phyloP scores from a whole-genome alignment of 305 asterid species.

The Solanum hybrid region DNA sequence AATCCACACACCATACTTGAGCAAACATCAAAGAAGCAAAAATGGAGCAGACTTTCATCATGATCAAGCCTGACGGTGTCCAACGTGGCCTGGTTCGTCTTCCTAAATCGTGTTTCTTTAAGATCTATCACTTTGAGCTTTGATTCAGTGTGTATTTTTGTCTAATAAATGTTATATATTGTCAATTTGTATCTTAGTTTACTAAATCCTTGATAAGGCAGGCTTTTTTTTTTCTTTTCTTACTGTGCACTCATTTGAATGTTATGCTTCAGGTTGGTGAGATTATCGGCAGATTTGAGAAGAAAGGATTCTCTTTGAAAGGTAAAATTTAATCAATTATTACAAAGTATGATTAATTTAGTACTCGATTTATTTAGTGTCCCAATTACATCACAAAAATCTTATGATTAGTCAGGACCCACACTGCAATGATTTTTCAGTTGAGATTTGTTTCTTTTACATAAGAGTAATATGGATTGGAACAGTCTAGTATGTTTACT shows the following conservation, averaged over 20 bases:
- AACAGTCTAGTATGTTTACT: not conserved
- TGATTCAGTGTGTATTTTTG: not conserved
- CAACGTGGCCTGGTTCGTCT: conserved; percentile 68
- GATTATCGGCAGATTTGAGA: conserved; percentile 64
- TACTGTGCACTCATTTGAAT: not conserved
- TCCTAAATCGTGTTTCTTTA: not conserved
- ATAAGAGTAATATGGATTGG: not conserved
- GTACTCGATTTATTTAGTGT: not conserved
- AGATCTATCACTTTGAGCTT: not conserved
- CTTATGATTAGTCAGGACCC: not conserved
- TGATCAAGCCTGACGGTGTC: conserved; percentile 96
- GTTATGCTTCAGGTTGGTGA: conserved; percentile 61
- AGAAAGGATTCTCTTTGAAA: conserved; percentile 81
- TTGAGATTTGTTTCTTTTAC: not conserved
- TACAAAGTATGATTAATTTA: not conserved
- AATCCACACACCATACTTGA: not conserved
- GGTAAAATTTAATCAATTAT: conserved; percentile 22
- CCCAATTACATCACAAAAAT: not conserved
- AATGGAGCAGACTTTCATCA: conserved; percentile 88
- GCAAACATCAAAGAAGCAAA: not conserved
- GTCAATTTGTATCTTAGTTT: not conserved
- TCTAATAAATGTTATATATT: not conserved
- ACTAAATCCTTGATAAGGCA: not conserved
- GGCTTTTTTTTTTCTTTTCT: not conserved
- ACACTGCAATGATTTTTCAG: not conserved